Percentiles rank a stretch among this genome's conserved stretches.
Conservation (phyloP, 495 filamentous ascomycete genomes). For the Tuber aestivum region DNA sequence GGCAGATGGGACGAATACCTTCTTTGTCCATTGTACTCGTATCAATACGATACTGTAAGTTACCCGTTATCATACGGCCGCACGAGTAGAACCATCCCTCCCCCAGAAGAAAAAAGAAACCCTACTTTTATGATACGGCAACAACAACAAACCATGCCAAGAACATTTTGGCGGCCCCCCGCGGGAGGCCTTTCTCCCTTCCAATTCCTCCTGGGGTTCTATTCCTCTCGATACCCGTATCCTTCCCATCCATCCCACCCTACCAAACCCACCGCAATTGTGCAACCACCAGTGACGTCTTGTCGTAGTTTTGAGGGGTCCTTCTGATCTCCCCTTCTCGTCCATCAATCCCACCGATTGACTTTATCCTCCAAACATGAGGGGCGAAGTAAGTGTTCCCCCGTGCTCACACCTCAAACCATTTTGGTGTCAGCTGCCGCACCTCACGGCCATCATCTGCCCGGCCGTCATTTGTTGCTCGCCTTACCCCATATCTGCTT, state of each 20-base stretch:
- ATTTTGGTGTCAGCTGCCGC: constrained; percentile 13
- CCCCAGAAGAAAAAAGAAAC: neutral
- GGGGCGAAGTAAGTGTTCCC: constrained; percentile 50
- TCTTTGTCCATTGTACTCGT: neutral
- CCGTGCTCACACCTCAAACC: constrained; percentile 2
- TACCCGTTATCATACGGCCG: no score
- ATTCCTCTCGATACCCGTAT: neutral
- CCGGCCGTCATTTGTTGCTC: neutral
- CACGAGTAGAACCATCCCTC: neutral
- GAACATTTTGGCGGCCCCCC: neutral
- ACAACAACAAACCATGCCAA: neutral
- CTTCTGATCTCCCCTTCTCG: constrained; percentile 17
- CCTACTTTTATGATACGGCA: no score
- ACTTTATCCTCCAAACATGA: constrained; percentile 45
- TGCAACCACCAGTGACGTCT: neutral
- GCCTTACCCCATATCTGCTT: constrained; percentile 23
- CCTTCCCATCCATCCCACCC: neutral
- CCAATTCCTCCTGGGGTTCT: neutral
- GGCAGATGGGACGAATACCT: neutral
- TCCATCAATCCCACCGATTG: constrained; percentile 8
- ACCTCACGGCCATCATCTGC: neutral
- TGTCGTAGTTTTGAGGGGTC: neutral
- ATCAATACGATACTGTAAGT: no score
- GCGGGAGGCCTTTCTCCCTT: neutral
- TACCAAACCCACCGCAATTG: neutral